Evolutionary conservation across 805 yeast species (phyloP).

Genomic region (Kuraishia ogatae): DNA sequence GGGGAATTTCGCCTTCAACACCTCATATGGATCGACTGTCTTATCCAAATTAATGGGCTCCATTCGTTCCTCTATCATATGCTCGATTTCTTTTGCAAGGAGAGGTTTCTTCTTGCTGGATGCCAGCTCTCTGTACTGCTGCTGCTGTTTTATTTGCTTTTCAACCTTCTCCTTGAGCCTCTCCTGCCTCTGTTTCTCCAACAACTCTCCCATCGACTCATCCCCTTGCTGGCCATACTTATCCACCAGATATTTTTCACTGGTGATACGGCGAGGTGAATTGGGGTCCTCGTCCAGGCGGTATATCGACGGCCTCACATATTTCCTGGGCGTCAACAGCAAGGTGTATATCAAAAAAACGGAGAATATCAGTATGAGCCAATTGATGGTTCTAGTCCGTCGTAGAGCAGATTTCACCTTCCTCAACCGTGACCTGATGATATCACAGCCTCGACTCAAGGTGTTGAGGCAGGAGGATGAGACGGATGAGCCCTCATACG

Average conservation of each 20-base stretch:
- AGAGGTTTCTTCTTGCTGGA: neutral
- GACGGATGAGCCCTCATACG: neutral
- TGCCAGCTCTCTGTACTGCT: neutral
- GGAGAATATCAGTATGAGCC: neutral
- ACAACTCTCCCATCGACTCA: neutral
- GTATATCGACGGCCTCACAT: neutral
- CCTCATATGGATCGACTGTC: slow-evolving; percentile 13
- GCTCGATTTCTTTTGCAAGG: slow-evolving; percentile 12
- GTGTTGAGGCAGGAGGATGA: neutral
- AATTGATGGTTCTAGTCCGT: neutral
- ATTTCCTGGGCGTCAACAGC: neutral
- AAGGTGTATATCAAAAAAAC: neutral
- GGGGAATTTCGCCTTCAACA: slow-evolving; percentile 12
- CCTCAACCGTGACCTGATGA: neutral
- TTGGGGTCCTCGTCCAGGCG: neutral
- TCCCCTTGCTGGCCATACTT: neutral
- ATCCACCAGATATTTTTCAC: neutral
- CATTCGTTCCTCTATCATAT: slow-evolving; percentile 20
- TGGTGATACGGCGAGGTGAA: neutral
- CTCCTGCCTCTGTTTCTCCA: neutral
- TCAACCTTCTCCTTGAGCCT: neutral
- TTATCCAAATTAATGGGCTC: slow-evolving; percentile 11
- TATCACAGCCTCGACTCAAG: neutral
- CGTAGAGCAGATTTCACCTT: neutral
- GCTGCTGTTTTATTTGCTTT: neutral